A percentile compares a stretch with the other conserved stretches of the same genome.
Evolutionary conservation across 352 stramenopile genomes (phyloP).

Genomic region (Globisporangium cederbergense): DNA sequence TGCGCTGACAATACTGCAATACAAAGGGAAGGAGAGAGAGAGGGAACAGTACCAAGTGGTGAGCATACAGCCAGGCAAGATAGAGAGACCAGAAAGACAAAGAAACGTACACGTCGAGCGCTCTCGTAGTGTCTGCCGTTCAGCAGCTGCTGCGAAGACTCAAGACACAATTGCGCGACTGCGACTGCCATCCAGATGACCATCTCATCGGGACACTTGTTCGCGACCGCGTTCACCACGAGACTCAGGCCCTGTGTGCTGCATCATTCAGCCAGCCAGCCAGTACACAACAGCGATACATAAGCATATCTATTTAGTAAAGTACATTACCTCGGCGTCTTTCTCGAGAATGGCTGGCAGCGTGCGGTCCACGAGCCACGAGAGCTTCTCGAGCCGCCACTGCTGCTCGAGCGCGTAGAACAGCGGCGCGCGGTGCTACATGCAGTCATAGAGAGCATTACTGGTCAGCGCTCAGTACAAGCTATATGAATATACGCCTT

Average conservation of each 20-base stretch:
- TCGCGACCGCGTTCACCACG: conserved; percentile 36
- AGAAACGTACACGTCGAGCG: conserved; percentile 37
- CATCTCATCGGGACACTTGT: conserved; percentile 43
- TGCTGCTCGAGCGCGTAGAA: conserved; percentile 44
- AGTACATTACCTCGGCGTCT: conserved; percentile 30
- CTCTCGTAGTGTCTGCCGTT: conserved; percentile 42
- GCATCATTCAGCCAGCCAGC: not conserved
- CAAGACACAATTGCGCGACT: conserved; percentile 26
- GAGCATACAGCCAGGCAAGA: not conserved
- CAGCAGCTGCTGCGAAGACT: conserved; percentile 25
- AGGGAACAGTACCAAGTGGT: not conserved
- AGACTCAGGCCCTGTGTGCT: conserved; percentile 31
- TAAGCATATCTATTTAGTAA: not conserved
- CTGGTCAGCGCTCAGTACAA: not conserved
- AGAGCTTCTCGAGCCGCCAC: conserved; percentile 44
- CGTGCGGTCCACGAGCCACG: conserved; percentile 50
- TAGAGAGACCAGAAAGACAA: no score
- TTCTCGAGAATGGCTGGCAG: conserved; percentile 34
- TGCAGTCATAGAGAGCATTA: not conserved
- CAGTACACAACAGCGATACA: not conserved
- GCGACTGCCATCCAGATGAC: conserved; percentile 56
- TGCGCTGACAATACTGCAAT: conserved; percentile 41
- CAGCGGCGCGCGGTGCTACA: conserved; percentile 25
- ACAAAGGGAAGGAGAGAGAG: not conserved
- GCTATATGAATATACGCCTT: not conserved